Base-by-base conservation (phyloP, 1,284 basidiomycete species). In the Cutaneotrichosporon curvatum region DNA sequence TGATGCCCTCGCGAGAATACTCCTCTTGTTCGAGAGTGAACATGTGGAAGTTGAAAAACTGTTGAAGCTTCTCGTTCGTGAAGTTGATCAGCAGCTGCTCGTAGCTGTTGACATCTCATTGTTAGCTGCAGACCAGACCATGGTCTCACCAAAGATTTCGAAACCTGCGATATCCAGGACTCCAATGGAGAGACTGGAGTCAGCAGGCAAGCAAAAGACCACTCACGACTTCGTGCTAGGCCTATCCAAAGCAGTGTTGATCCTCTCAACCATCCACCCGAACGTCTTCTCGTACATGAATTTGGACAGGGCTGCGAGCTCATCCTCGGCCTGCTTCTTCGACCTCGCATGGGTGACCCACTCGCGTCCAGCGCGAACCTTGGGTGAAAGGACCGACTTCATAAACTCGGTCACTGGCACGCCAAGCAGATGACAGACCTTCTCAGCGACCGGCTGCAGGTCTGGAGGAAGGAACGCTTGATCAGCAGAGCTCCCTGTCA, bases 21-120 rank as follows among this genome's bases (percentile, higher is more conserved):
- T 99, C 95, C 67, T 99, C 94, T 70, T 99, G 95, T 74, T 99
- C 95, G 33, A 98, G 81, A 12, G 96, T 91, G 70, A 99, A 98
- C 95, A 98, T 98, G 72, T 98, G 95, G 71, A 97, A 91, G 66
- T 98, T 99, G 80, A 96, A 96, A 74, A 92, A 95, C 65, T 72
- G 90, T 68, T 94, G 90, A 8, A 96, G 79, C 65, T 85, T 91
- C 77, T 96, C 91, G 75, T 98, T 98, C 36, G 95, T 98, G 67
- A 90, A 96, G 69, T 99, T 99, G 80, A 99, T 99, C 61, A 95
- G 82, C 20, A 99, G 80, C 71, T 99, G 95, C 65, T 99, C 95
- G 70, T 98, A 99, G 12, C 85, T 85, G 67, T 92, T 92, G 43
- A 65, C 61, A n/a, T 57, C 64, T 65, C 51, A 35, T 22, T 15